These are phyloP conservation scores for Botrytis galanthina DNA, from an alignment of 2,329 filamentous ascomycete species.

Conservation along the genomic window DNA sequence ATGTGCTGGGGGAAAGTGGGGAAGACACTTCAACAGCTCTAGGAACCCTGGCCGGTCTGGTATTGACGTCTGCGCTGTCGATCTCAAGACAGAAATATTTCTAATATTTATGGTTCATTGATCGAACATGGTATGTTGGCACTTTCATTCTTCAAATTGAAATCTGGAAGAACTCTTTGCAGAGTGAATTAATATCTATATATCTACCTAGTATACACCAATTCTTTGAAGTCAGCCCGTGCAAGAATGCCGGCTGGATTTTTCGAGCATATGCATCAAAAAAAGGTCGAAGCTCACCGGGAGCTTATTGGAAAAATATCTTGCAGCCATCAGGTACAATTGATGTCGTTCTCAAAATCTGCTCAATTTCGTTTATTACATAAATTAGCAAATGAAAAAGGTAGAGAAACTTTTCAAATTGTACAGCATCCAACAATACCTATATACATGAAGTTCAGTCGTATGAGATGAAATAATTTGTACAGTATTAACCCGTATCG, in stretches of 20 bases:
- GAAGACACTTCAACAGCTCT: not conserved
- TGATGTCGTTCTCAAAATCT: not conserved
- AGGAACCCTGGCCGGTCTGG: not conserved
- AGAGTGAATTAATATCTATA: not conserved
- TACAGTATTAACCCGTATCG: not conserved
- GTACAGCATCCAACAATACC: not conserved
- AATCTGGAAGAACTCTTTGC: not conserved
- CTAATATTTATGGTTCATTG: not conserved
- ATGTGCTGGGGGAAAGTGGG: constrained; percentile 2
- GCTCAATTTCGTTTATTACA: not conserved
- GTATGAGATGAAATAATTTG: not conserved
- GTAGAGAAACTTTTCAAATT: not conserved
- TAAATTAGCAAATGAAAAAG: rapidly evolving
- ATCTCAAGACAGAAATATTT: not conserved
- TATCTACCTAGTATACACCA: too few relatives aligned
- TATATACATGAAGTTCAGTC: not conserved
- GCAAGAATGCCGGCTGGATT: not conserved
- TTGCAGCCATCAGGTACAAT: too few relatives aligned
- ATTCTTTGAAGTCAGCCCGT: not conserved
- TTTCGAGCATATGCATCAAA: not conserved
- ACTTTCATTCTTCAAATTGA: not conserved
- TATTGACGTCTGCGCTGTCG: not conserved
- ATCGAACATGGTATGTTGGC: not conserved
- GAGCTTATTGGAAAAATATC: not conserved
- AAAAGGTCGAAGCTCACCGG: not conserved